A percentile compares a stretch with the other conserved stretches of the same genome.
These are phyloP conservation scores for Aspergillus piperis DNA, from an alignment of 2,329 filamentous ascomycete species.

Conservation along the genomic window DNA sequence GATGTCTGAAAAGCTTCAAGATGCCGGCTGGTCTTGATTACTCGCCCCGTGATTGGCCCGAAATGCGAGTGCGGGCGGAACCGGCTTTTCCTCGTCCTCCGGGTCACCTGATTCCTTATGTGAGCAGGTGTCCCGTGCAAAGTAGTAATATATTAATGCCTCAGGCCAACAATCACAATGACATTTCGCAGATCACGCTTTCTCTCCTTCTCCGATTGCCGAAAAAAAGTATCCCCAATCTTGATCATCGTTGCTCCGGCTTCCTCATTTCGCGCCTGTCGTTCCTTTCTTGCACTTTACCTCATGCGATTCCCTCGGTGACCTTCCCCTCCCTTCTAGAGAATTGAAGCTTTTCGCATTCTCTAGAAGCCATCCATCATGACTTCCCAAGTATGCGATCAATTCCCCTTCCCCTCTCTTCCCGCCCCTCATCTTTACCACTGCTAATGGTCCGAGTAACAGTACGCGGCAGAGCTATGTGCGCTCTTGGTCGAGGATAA, in stretches of 20 bases:
- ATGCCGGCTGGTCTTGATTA: constrained; percentile 42
- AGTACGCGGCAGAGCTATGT: constrained; percentile 84
- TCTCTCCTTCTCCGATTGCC: background rate
- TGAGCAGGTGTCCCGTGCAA: constrained; percentile 20
- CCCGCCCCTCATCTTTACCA: constrained; percentile 18
- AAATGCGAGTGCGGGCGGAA: constrained; percentile 43
- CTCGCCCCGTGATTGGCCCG: constrained; percentile 41
- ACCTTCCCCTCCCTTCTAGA: constrained; percentile 71
- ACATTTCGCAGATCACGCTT: background rate
- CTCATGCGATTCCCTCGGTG: constrained; percentile 56
- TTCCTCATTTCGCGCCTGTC: background rate
- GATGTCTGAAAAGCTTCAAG: constrained; percentile 47
- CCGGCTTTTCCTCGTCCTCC: constrained; percentile 30
- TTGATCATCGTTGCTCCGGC: background rate
- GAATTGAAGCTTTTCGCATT: constrained; percentile 67
- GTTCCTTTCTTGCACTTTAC: constrained; percentile 10
- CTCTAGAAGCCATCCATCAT: constrained; percentile 65
- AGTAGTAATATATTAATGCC: background rate
- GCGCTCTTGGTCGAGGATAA: constrained; percentile 83
- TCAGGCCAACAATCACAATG: background rate
- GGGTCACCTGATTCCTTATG: constrained; percentile 31
- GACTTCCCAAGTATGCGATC: constrained; percentile 58
- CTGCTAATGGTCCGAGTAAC: constrained; percentile 27
- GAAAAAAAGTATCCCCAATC: constrained; percentile 8
- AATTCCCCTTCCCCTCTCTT: constrained; percentile 8